Conservation (phyloP, 305 asterid genomes). For the Galium porrigens region DNA sequence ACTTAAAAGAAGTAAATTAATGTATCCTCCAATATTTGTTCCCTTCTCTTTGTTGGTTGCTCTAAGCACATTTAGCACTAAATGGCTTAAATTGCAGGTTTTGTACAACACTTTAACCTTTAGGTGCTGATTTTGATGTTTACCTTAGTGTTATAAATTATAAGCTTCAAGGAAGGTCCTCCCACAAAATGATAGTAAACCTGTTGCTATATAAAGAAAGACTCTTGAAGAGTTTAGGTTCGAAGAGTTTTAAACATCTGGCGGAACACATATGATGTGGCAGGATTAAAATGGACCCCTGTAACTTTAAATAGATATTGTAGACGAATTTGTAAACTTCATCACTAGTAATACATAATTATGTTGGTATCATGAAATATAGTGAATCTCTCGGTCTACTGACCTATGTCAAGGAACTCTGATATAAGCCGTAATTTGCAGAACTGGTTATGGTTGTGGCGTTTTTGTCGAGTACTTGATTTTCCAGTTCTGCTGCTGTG, state of each 20-base stretch:
- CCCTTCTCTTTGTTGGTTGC: background rate
- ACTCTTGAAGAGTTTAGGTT: background rate
- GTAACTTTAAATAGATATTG: background rate
- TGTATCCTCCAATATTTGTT: background rate
- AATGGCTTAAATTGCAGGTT: background rate
- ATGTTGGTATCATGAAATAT: background rate
- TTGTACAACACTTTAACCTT: background rate
- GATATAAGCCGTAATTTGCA: background rate
- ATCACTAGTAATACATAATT: background rate
- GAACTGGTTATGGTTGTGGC: background rate
- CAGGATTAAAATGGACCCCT: background rate
- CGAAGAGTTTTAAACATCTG: background rate
- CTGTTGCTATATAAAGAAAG: background rate
- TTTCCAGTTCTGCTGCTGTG: background rate
- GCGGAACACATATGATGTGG: background rate
- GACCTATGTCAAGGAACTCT: background rate
- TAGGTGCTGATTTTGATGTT: background rate
- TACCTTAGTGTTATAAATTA: background rate
- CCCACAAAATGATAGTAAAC: background rate
- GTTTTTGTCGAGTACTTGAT: background rate
- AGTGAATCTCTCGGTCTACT: background rate
- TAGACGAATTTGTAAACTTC: background rate
- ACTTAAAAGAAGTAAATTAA: background rate
- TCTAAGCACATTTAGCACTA: background rate
- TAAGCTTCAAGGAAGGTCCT: background rate